Evolutionary conservation across 257 asterid genomes (phyloP).

Genomic region (Rehmannia glutinosa): DNA sequence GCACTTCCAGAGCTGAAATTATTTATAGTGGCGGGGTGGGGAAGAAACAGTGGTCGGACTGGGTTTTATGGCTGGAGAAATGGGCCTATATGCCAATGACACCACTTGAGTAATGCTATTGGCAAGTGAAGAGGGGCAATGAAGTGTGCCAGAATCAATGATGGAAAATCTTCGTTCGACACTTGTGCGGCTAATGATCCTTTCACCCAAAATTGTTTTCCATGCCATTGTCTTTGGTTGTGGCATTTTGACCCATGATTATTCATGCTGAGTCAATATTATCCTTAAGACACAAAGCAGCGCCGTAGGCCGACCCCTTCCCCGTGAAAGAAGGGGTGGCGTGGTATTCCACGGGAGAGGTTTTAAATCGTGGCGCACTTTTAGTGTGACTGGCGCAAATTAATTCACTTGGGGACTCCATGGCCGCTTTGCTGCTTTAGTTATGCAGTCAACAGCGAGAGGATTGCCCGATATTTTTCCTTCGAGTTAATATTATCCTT

Average conservation of each 20-base stretch:
- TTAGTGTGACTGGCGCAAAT: slow-evolving; percentile 66
- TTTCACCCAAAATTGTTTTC: too few relatives aligned
- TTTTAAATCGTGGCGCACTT: slow-evolving; percentile 64
- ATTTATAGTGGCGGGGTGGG: too few relatives aligned
- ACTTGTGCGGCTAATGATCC: too few relatives aligned
- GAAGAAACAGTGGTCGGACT: too few relatives aligned
- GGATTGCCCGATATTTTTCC: slow-evolving; percentile 49
- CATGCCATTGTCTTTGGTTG: too few relatives aligned
- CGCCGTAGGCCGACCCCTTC: slow-evolving; percentile 88
- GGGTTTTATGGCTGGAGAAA: too few relatives aligned
- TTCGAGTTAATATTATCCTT: neutral
- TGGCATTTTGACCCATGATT: neutral
- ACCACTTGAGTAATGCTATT: too few relatives aligned
- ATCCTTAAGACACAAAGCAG: slow-evolving; percentile 13
- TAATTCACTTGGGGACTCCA: slow-evolving; percentile 33
- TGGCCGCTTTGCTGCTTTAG: slow-evolving; percentile 47
- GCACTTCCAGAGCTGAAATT: too few relatives aligned
- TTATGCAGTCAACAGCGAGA: slow-evolving; percentile 41
- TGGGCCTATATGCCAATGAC: too few relatives aligned
- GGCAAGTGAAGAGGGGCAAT: too few relatives aligned
- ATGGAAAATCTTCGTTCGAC: too few relatives aligned
- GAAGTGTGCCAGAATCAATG: too few relatives aligned
- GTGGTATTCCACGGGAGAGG: slow-evolving; percentile 81
- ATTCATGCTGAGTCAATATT: neutral
- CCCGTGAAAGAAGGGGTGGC: slow-evolving; percentile 58